Conservation (phyloP, 2,329 filamentous ascomycete genomes). For the Microdochium trichocladiopsis region DNA sequence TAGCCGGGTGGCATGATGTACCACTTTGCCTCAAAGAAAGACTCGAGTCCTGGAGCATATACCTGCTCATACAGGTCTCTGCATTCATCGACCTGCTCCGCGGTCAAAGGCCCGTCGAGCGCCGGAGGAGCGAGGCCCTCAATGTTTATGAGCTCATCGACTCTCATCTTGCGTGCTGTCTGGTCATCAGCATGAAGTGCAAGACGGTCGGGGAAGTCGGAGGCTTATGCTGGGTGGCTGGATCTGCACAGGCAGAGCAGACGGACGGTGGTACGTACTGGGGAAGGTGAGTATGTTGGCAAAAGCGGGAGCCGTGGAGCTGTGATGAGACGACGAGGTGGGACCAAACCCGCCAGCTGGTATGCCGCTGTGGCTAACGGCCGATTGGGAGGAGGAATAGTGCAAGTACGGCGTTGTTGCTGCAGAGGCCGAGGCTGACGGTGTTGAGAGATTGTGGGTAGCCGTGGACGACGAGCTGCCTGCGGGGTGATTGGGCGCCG, state of each 20-base stretch:
- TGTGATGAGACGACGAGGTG: background rate
- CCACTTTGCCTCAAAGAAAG: constrained; percentile 79
- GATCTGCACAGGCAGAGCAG: background rate
- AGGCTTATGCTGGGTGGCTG: background rate
- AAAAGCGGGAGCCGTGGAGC: background rate
- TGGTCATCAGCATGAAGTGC: background rate
- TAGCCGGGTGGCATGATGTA: constrained; percentile 48
- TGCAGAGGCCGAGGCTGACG: constrained; percentile 2
- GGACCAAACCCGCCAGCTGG: background rate
- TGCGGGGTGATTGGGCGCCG: constrained; percentile 47
- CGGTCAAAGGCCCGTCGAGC: constrained; percentile 41
- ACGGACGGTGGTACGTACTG: background rate
- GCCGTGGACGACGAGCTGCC: constrained; percentile 10
- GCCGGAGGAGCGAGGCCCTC: constrained; percentile 54
- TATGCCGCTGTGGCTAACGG: background rate
- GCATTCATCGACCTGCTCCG: constrained; percentile 56
- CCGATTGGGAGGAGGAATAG: constrained; percentile 4
- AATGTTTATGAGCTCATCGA: constrained; percentile 63
- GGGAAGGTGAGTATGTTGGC: background rate
- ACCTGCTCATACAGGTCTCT: constrained; percentile 67
- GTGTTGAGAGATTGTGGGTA: constrained; percentile 3
- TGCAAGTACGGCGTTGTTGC: background rate
- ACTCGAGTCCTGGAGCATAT: constrained; percentile 67
- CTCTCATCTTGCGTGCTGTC: constrained; percentile 46
- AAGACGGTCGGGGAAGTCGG: background rate